phyloP scores from a whole-genome alignment of 164 flowering plant species.

The Malania oleifera region DNA sequence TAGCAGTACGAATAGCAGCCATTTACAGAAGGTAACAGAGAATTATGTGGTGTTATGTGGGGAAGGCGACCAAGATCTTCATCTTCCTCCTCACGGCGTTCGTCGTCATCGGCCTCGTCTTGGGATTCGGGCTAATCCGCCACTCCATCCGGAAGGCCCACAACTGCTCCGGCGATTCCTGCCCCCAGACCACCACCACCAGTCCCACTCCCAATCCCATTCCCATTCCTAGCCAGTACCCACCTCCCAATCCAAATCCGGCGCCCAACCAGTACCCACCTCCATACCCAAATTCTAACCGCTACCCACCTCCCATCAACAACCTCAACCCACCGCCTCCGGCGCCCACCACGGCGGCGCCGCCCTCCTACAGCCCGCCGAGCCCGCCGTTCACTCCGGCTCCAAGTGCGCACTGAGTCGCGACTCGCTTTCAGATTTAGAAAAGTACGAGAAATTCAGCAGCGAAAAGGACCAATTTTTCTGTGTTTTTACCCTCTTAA shows the following conservation, averaged over 20 bases:
- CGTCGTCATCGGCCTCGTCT: neutral
- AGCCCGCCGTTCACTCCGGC: too few species aligned
- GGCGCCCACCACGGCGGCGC: neutral
- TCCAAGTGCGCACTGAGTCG: too few species aligned
- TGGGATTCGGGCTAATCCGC: neutral
- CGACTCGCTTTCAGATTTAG: too few species aligned
- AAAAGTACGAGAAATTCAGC: too few species aligned
- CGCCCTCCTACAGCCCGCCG: neutral
- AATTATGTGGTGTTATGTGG: constrained; percentile 8
- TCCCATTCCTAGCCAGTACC: neutral
- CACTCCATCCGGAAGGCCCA: neutral
- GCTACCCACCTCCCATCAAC: neutral
- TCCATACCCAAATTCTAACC: neutral
- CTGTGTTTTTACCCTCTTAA: too few species aligned
- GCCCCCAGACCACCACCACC: neutral
- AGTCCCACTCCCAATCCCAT: neutral
- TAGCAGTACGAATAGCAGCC: too few species aligned
- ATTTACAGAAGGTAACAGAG: too few species aligned
- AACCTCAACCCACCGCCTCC: neutral
- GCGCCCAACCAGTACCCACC: neutral
- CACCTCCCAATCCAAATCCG: neutral
- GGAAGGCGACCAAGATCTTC: constrained; percentile 4
- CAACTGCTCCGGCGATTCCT: constrained; percentile 4
- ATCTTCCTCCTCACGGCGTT: neutral
- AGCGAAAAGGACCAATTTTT: too few species aligned